A percentile compares a stretch with the other conserved stretches of the same genome.
Evolutionary conservation across 2,329 filamentous ascomycete species (phyloP).

Genomic region (Apiospora koreana): DNA sequence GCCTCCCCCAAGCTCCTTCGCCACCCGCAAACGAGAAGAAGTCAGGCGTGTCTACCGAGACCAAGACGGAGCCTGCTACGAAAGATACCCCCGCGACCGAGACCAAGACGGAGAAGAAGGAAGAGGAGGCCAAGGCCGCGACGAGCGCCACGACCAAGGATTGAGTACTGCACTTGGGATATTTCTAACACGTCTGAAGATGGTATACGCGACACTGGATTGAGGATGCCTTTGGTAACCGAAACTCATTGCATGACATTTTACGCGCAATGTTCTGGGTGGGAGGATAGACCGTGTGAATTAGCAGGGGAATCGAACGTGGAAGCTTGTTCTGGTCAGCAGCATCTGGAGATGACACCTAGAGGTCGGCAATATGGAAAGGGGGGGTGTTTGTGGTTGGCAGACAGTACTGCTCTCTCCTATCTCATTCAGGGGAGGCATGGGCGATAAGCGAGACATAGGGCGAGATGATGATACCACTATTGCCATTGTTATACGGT

Average conservation of each 20-base stretch:
- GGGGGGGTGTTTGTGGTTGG: not conserved
- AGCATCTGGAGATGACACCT: not conserved
- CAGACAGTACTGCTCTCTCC: conserved; percentile 1
- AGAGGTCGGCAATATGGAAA: not conserved
- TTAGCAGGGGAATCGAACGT: not conserved
- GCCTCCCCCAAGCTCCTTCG: conserved; percentile 32
- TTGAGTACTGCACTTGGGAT: conserved; percentile 19
- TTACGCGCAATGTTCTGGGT: conserved; percentile 2
- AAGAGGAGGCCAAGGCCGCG: conserved; percentile 25
- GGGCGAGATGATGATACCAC: conserved; percentile 14
- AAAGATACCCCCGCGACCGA: conserved; percentile 25
- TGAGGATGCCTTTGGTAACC: conserved; percentile 13
- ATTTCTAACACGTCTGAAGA: conserved; percentile 11
- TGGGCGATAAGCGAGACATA: conserved; percentile 11
- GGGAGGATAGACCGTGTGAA: conserved; percentile 10
- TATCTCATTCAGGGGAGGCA: not conserved
- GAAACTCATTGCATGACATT: conserved; percentile 3
- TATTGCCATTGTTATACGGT: conserved; percentile 9
- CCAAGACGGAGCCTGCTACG: conserved; percentile 25
- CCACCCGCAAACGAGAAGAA: conserved; percentile 33
- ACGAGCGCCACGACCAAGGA: conserved; percentile 25
- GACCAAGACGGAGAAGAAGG: conserved; percentile 26
- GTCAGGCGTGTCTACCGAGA: conserved; percentile 24
- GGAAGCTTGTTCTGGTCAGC: conserved; percentile 9
- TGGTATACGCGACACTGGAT: conserved; percentile 15